These are phyloP conservation scores for Nannochloropsis gaditana DNA, from an alignment of 108 stramenopile genomes.

Conservation along the genomic window DNA sequence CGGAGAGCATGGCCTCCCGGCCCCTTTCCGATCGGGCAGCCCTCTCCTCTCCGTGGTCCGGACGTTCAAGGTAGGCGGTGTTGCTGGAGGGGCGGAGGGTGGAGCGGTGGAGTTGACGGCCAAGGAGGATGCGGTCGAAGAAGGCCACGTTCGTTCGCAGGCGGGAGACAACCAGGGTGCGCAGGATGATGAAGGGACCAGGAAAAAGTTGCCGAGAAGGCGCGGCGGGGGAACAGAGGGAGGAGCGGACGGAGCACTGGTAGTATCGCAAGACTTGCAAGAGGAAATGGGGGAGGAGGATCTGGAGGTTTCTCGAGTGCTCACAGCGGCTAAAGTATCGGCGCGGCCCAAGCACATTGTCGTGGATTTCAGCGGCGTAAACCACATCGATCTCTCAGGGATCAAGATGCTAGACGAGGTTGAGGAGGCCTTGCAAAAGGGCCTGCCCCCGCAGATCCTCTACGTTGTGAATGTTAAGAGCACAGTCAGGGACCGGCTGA, in stretches of 20 bases:
- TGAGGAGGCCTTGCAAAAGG: neutral
- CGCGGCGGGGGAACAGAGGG: neutral
- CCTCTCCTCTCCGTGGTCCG: neutral
- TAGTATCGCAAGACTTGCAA: neutral
- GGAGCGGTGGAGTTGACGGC: neutral
- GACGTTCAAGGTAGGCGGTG: neutral
- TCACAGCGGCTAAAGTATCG: neutral
- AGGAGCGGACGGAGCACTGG: neutral
- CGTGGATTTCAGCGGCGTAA: neutral
- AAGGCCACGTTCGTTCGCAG: neutral
- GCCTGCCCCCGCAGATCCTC: neutral
- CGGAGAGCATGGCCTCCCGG: neutral
- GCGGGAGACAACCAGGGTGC: neutral
- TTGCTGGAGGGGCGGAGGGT: neutral
- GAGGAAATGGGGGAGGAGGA: neutral
- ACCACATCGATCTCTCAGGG: constrained; percentile 12
- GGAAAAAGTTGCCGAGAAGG: too few species aligned
- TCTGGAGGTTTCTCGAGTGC: neutral
- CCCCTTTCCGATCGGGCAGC: neutral
- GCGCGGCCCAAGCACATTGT: neutral
- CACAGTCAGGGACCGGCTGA: neutral
- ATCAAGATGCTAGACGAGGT: constrained; percentile 13
- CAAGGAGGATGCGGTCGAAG: neutral
- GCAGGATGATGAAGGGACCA: neutral
- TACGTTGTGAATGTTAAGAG: neutral